Percentiles rank a stretch among this genome's conserved stretches.
Evolutionary conservation across 306 rosid genomes (phyloP).

Genomic region (Canavalia ensiformis): DNA sequence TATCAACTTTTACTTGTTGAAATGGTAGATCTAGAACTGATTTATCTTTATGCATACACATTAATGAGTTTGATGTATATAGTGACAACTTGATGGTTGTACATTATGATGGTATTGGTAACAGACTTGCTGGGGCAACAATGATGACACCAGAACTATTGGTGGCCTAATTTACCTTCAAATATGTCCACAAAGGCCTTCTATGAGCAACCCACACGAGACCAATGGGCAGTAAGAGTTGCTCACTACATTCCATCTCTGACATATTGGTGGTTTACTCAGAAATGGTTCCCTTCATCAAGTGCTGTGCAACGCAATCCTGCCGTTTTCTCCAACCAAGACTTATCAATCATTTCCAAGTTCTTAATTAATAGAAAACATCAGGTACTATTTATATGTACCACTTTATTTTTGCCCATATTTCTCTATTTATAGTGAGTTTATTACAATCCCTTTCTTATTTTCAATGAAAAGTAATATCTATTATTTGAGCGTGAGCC

Average conservation of each 20-base stretch:
- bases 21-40: too few species aligned
- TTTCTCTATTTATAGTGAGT: too few species aligned
- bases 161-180: slow-evolving; percentile 65
- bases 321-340: slow-evolving; percentile 54
- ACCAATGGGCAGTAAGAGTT: slow-evolving; percentile 66
- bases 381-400: slow-evolving; percentile 37
- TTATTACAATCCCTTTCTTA: neutral
- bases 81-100: neutral
- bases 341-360: slow-evolving; percentile 44
- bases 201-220: slow-evolving; percentile 47
- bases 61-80: neutral
- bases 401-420: too few species aligned
- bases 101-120: neutral
- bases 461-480: neutral
- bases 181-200: slow-evolving; percentile 54
- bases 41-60: neutral
- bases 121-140: slow-evolving; percentile 67
- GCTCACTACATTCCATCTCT: slow-evolving; percentile 64
- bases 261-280: slow-evolving; percentile 68
- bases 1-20: too few species aligned
- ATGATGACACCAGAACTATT: slow-evolving; percentile 66
- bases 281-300: slow-evolving; percentile 61
- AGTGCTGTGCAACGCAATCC: slow-evolving; percentile 46
- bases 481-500: neutral
- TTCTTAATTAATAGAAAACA: neutral